Base-by-base conservation (phyloP, 1,139 yeast genomes). In the Yamadazyma atmosphaerica region DNA sequence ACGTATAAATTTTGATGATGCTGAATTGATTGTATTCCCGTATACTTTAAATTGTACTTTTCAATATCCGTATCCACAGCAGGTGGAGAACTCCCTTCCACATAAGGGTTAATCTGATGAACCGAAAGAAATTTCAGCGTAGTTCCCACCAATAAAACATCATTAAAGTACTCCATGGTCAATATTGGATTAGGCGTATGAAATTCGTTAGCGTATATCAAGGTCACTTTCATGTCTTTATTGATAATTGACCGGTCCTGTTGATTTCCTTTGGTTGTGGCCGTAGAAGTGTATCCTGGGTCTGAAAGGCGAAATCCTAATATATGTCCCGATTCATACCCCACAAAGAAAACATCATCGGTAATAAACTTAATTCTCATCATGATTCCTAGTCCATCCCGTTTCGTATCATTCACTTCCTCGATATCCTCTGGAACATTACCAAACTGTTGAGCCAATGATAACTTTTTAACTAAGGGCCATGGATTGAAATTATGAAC, bases 291-390 rank as follows among this genome's bases (percentile, higher is more conserved):
- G 9, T 39, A 6, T 5, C 37, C 13, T 4, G 36, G 44, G 15
- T 37, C 36, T 8, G 28, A 26, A 11, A 47, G 33, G 4, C 31
- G 10, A 28, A 65, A 57, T 0, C 69, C 68, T 2, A 68, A 45
- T 7, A 79, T 56, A 45, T 72, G 74, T 0, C 86, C 86, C 8
- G 81, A 77, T 51, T 81, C 86, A 53, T 65, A 80, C 0, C 84
- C 86, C 10, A 78, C 54, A 29, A 60, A 61, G 18, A 79, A 54
- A 8, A 29, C 29, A n/a, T 37, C 17, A n/a, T 51, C 41, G n/a
- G 50, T 45, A 1, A 68, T 46, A 58, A 72, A 68, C 1, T 63
- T 44, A 28, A 72, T 44, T 41, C 60, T 70, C 86, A 81, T 81
- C 32, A 80, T 67, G 9, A 79, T 77, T 1, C 86, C 86, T 41